Conservation (phyloP, 202 grass and related monocot genomes). For the Hordeum pubiflorum region DNA sequence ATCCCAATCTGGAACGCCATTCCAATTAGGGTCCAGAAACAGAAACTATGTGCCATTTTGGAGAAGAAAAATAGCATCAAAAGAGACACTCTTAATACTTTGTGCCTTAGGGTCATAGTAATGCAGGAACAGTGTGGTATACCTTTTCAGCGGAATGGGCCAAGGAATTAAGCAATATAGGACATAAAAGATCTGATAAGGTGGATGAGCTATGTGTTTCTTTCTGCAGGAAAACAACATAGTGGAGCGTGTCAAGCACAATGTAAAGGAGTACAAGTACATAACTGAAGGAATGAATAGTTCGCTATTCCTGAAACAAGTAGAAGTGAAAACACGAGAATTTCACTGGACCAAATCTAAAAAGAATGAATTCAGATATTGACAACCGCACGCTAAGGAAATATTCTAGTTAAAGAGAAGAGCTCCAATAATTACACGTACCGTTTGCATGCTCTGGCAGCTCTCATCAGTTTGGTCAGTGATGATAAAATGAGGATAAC, state of each 20-base stretch:
- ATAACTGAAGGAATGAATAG: not conserved
- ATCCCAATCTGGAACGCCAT: not conserved
- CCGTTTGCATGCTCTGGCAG: constrained; percentile 36
- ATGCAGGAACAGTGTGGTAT: not conserved
- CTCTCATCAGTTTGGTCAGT: constrained; percentile 27
- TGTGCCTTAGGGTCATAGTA: not conserved
- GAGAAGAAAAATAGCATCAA: not conserved
- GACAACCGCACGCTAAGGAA: not conserved
- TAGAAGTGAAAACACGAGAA: not conserved
- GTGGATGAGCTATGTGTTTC: not conserved
- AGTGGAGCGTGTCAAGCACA: constrained; percentile 7
- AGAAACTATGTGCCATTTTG: not conserved
- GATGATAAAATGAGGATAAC: constrained; percentile 44
- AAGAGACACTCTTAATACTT: not conserved
- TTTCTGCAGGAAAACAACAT: constrained; percentile 13
- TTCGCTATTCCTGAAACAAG: not conserved
- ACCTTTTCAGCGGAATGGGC: not conserved
- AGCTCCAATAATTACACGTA: not conserved
- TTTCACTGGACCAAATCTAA: not conserved
- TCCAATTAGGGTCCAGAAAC: not conserved
- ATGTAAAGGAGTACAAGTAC: not conserved
- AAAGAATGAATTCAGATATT: not conserved
- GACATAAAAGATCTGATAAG: not conserved
- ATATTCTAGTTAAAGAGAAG: not conserved
- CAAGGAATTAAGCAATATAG: not conserved